phyloP scores from a whole-genome alignment of 345 rosid species.

The Eucalyptus lansdowneana region DNA sequence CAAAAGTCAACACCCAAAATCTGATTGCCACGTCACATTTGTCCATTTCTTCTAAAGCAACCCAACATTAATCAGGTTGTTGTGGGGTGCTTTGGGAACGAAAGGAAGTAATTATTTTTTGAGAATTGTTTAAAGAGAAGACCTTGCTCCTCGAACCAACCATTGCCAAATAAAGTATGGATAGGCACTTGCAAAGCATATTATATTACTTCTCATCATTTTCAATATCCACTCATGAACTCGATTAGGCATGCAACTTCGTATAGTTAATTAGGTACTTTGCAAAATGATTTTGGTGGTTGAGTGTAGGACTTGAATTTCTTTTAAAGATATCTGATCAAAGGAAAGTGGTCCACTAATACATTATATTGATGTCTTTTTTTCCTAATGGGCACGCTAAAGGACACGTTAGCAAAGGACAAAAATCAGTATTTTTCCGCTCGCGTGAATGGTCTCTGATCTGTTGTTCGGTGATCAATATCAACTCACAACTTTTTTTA shows the following conservation, averaged over 20 bases:
- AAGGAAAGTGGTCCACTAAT: background rate
- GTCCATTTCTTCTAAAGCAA: background rate
- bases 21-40: background rate
- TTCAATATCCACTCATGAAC: background rate
- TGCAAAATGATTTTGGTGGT: background rate
- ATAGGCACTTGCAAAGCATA: background rate
- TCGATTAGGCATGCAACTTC: background rate
- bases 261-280: background rate
- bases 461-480: background rate
- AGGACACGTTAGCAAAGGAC: background rate
- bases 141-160: background rate
- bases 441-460: background rate
- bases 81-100: background rate
- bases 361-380: background rate
- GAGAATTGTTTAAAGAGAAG: background rate
- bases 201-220: background rate
- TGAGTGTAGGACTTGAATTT: background rate
- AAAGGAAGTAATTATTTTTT: background rate
- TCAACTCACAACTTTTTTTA: background rate
- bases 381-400: background rate
- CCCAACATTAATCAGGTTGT: background rate
- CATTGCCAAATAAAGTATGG: background rate
- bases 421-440: background rate
- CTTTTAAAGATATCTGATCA: background rate
- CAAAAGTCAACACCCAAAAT: background rate